These are phyloP conservation scores for Lotmaria passim DNA, from an alignment of 208 protist genomes.

Conservation along the genomic window DNA sequence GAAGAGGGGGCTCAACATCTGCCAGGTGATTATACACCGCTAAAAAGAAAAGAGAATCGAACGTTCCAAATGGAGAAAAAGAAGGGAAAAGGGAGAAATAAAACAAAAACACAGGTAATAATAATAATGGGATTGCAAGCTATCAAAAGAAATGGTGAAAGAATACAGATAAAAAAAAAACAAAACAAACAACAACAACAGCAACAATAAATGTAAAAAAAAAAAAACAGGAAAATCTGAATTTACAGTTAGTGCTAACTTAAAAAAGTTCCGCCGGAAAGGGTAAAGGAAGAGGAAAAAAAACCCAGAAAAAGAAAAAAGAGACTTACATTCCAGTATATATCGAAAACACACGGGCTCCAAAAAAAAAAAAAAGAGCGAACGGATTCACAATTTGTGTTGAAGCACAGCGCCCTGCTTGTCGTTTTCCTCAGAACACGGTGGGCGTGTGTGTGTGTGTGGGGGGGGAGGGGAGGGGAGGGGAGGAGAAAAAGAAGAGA, in stretches of 20 bases:
- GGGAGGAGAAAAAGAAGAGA: constrained; percentile 4
- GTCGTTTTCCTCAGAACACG: no score
- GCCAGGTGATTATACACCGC: no score
- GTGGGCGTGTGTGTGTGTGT: no score
- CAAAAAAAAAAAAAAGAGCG: not conserved
- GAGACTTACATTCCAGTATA: not conserved
- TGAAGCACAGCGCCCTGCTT: not conserved
- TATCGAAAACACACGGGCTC: not conserved
- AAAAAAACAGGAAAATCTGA: no score
- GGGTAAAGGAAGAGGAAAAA: not conserved
- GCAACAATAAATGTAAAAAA: not conserved
- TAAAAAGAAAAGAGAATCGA: not conserved
- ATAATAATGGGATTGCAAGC: not conserved
- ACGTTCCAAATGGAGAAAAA: no score
- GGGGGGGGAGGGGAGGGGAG: no score
- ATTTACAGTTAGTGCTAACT: no score
- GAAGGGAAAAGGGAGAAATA: not conserved
- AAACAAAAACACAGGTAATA: not conserved
- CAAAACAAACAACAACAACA: not conserved
- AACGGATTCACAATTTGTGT: not conserved
- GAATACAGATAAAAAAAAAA: not conserved
- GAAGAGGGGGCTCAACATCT: no score
- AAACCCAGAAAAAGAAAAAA: not conserved
- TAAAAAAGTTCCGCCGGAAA: not conserved
- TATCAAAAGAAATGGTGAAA: not conserved